Conservation (phyloP, 129 eudicot genomes). For the Solidago caesia region DNA sequence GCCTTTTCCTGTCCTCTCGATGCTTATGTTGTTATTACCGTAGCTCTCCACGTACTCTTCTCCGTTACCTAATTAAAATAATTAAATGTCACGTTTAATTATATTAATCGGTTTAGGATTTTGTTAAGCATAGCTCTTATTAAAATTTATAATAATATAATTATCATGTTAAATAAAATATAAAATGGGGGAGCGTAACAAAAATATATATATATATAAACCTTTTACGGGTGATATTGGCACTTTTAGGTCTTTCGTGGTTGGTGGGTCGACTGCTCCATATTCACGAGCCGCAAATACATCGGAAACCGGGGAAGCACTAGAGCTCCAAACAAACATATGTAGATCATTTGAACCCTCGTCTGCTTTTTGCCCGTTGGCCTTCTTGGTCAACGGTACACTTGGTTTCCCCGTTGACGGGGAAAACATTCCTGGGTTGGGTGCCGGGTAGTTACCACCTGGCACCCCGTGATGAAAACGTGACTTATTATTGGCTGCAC, state of each 20-base stretch:
- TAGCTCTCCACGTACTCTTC: conserved; percentile 62
- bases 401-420: conserved; percentile 45
- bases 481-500: conserved; percentile 36
- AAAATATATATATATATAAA: neutral
- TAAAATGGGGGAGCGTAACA: neutral
- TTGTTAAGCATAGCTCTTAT: no score
- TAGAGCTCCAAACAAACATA: conserved; percentile 98
- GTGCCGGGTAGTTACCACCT: conserved; percentile 57
- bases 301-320: conserved; percentile 90
- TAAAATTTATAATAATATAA: neutral
- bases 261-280: conserved; percentile 50
- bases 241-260: conserved; percentile 52
- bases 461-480: conserved; percentile 55
- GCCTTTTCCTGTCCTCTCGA: conserved; percentile 39
- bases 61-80: conserved; percentile 30
- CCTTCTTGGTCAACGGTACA: conserved; percentile 40
- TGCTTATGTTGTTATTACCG: conserved; percentile 56
- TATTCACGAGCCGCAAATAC: conserved; percentile 83
- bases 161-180: conserved; percentile 17
- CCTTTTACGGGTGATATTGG: conserved; percentile 77
- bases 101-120: neutral
- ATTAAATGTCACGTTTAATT: conserved; percentile 23
- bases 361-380: conserved; percentile 49
- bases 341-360: conserved; percentile 80
- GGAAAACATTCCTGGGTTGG: conserved; percentile 81